Base-by-base conservation (phyloP, 2,329 filamentous ascomycete genomes). In the Fusarium temperatum region DNA sequence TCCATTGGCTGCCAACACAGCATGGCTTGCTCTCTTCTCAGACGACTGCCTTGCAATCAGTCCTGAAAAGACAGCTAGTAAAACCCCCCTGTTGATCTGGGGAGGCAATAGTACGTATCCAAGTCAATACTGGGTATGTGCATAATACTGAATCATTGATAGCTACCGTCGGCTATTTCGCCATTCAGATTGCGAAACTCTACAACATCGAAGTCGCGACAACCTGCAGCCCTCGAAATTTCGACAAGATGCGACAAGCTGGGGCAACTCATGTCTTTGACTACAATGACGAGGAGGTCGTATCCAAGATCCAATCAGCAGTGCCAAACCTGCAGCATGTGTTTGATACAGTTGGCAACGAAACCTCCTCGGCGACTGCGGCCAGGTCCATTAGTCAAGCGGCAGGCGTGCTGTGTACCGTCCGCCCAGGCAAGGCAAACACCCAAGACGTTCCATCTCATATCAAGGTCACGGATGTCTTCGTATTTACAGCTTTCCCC, bases 401-500 rank as follows among this genome's bases (percentile, higher is more conserved):
- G 0, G 66, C 71, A 0, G 82, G 83, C 0, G 51, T 53, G 1
- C 58, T 86, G 2, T 86, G 84, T 61, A 87, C 84, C 0, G 83
- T 86, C 8, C 67, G 84, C 6, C 84, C 83, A 0, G 83, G 82
- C 2, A 85, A 84, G 53, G 81, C 78, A 0, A 79, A 83, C 56
- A 86, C 83, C 0, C 77, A 83, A 24, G 66, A 79, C 42, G 82
- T 85, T 0, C 67, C 78, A 0, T 55, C 74, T 10, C 70, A 76
- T 2, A 77, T 81, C 2, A 79, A 78, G 22, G 80, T 86, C 3
- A 83, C 81, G 0, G 84, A 85, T 74, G 83, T 86, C 1, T 73
- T 86, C 17, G 84, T 86, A 1, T 85, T 81, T 77, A 85, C 83
- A 1, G 82, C 81, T 0, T 86, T 86, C 44, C 67, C 83, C 8